Evolutionary conservation across 2,329 filamentous ascomycete genomes (phyloP).

Genomic region (Alternaria sp.): DNA sequence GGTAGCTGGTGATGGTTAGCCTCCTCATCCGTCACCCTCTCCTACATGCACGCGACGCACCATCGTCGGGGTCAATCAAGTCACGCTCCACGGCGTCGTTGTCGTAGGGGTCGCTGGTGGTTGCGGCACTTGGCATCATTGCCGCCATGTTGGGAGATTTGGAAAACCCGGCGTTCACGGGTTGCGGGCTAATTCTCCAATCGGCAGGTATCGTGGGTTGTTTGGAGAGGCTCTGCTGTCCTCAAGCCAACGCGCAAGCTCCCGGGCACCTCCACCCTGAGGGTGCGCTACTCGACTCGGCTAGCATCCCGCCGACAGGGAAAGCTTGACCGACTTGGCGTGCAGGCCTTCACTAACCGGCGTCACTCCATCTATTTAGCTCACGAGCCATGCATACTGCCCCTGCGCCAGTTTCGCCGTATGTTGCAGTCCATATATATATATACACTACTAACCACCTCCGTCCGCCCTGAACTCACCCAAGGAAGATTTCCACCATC

Average conservation of each 20-base stretch:
- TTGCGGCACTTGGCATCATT: slow-evolving; percentile 56
- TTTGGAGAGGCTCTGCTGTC: slow-evolving; percentile 45
- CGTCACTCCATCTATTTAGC: slow-evolving; percentile 41
- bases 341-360: slow-evolving; percentile 30
- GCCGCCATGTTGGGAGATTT: slow-evolving; percentile 52
- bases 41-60: slow-evolving; percentile 46
- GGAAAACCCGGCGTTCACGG: slow-evolving; percentile 35
- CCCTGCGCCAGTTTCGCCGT: slow-evolving; percentile 23
- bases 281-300: slow-evolving; percentile 34
- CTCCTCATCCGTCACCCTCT: neutral
- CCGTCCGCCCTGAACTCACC: slow-evolving; percentile 18
- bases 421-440: slow-evolving; percentile 27
- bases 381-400: slow-evolving; percentile 29
- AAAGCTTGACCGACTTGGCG: slow-evolving; percentile 34
- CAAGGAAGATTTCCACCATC: slow-evolving; percentile 22
- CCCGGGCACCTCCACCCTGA: slow-evolving; percentile 20
- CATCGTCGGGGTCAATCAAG: slow-evolving; percentile 63
- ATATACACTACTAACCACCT: slow-evolving; percentile 24
- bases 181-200: slow-evolving; percentile 38
- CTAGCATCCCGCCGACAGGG: slow-evolving; percentile 36
- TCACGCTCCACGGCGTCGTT: slow-evolving; percentile 59
- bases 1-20: slow-evolving; percentile 65
- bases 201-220: slow-evolving; percentile 37
- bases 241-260: slow-evolving; percentile 27
- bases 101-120: slow-evolving; percentile 55